These are phyloP conservation scores for Naganishia albida DNA, from an alignment of 1,284 basidiomycete genomes.

Conservation along the genomic window DNA sequence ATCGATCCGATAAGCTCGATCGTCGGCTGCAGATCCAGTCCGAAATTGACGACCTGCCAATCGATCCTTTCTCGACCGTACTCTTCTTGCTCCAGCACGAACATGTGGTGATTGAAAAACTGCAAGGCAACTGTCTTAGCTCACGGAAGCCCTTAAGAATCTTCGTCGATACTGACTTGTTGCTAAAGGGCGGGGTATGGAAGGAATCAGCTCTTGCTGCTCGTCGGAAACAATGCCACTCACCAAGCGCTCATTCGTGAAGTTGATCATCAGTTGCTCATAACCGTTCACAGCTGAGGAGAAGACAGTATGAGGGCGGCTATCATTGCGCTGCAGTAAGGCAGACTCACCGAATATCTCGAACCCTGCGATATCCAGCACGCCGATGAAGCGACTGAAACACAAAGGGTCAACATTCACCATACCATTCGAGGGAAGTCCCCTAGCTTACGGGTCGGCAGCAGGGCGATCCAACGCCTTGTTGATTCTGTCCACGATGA, in stretches of 20 bases:
- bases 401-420: background rate
- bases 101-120: conserved; percentile 99
- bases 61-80: conserved; percentile 95
- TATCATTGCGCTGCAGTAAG: background rate
- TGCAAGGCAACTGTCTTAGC: conserved; percentile 31
- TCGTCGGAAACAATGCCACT: background rate
- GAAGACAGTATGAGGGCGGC: background rate
- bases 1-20: conserved; percentile 91
- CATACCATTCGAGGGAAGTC: background rate
- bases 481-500: conserved; percentile 93
- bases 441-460: conserved; percentile 64
- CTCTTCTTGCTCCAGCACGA: conserved; percentile 98
- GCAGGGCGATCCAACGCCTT: conserved; percentile 89
- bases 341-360: conserved; percentile 68
- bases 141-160: no score
- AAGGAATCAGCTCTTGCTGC: background rate
- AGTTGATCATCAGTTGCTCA: conserved; percentile 98
- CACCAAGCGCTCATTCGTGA: conserved; percentile 89
- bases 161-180: conserved; percentile 32
- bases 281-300: conserved; percentile 72
- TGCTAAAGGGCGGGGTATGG: conserved; percentile 23
- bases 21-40: conserved; percentile 94
- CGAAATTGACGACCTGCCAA: conserved; percentile 99
- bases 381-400: conserved; percentile 82
- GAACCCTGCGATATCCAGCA: conserved; percentile 98